Evolutionary conservation across 805 yeast species (phyloP).

Genomic region (Metschnikowia drakensbergensis): DNA sequence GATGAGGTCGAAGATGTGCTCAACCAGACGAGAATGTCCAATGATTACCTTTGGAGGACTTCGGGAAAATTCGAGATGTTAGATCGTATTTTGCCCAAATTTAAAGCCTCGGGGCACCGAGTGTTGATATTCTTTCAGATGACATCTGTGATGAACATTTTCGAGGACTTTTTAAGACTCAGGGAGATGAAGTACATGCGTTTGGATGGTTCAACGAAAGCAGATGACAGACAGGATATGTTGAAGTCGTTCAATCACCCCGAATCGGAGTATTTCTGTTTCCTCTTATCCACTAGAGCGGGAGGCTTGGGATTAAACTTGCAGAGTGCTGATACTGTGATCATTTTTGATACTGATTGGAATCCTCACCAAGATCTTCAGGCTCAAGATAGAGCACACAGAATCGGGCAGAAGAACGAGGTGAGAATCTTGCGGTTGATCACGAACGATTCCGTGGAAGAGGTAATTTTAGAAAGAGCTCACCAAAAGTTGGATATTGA

Average conservation of each 20-base stretch:
- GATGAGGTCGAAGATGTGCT: conserved; percentile 74
- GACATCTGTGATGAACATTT: conserved; percentile 87
- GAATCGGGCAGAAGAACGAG: conserved; percentile 87
- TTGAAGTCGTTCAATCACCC: conserved; percentile 73
- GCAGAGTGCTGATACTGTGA: conserved; percentile 85
- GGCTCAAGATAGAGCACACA: conserved; percentile 87
- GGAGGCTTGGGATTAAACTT: conserved; percentile 86
- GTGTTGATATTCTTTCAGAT: conserved; percentile 81
- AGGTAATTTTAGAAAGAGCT: conserved; percentile 76
- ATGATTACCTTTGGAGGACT: conserved; percentile 68
- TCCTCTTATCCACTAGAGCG: conserved; percentile 78
- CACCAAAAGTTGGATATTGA: conserved; percentile 81
- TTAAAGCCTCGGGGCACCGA: conserved; percentile 69
- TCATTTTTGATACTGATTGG: conserved; percentile 87
- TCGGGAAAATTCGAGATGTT: conserved; percentile 79
- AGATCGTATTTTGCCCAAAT: conserved; percentile 72
- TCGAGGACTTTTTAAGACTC: conserved; percentile 77
- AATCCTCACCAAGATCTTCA: conserved; percentile 90
- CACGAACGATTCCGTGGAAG: conserved; percentile 80
- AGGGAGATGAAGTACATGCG: conserved; percentile 67
- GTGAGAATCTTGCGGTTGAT: conserved; percentile 77
- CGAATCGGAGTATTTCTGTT: conserved; percentile 71
- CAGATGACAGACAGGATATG: conserved; percentile 78
- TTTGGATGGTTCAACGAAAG: conserved; percentile 78
- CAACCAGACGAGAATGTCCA: conserved; percentile 58